Percentiles rank a stretch among this genome's conserved stretches.
Conservation (phyloP, 2,329 filamentous ascomycete species). For the Fusarium cyanostomum region DNA sequence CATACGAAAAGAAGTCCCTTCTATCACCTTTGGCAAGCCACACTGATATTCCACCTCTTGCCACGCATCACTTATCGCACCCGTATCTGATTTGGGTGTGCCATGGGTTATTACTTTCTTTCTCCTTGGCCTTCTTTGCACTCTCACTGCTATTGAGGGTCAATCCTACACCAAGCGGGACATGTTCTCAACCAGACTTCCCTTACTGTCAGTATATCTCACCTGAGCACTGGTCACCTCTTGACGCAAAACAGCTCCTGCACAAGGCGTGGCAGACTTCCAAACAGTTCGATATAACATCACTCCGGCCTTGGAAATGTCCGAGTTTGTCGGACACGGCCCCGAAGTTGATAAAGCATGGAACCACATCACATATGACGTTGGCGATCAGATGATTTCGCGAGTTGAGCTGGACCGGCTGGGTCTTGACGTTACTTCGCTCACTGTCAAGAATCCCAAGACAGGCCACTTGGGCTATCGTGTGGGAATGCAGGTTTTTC, state of each 20-base stretch:
- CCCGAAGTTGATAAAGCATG: conserved; percentile 66
- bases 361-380: conserved; percentile 59
- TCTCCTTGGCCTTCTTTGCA: conserved; percentile 25
- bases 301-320: conserved; percentile 54
- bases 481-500: conserved; percentile 68
- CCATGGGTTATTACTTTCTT: conserved; percentile 20
- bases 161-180: background rate
- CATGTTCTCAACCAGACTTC: background rate
- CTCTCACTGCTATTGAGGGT: conserved; percentile 18
- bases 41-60: background rate
- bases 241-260: conserved; percentile 52
- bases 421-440: conserved; percentile 60
- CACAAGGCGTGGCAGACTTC: conserved; percentile 58
- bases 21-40: conserved; percentile 2
- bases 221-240: accelerated
- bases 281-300: conserved; percentile 60
- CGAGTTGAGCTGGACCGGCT: conserved; percentile 62
- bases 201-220: conserved; percentile 21
- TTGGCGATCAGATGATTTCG: conserved; percentile 69
- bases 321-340: conserved; percentile 64
- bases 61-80: background rate
- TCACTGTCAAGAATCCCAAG: conserved; percentile 64
- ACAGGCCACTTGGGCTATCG: conserved; percentile 67
- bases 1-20: conserved; percentile 21
- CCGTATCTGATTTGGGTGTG: conserved; percentile 19